Base-by-base conservation (phyloP, 2,329 filamentous ascomycete genomes). In the Alternaria angustiovoidea region DNA sequence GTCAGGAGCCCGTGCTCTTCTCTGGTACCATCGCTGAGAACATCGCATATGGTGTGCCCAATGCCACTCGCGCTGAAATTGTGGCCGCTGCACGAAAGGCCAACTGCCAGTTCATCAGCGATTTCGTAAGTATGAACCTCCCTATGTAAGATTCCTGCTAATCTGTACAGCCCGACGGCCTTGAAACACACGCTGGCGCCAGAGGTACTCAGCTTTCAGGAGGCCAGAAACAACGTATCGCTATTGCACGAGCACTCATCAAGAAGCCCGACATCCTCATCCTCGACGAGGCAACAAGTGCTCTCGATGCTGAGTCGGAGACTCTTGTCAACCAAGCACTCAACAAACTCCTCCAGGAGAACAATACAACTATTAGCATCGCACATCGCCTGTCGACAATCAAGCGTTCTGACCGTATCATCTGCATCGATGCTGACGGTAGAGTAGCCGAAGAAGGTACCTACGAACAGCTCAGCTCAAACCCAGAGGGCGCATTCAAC, bases 221-320 rank as follows among this genome's bases (percentile, higher is more conserved):
- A 52, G 95, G 95, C 0, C 95, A 99, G 80, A 98, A 98, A 81
- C 95, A 99, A 79, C 90, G 95, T 65, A 98, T 99, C 71, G 95
- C 95, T 38, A 99, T 99, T 77, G 95, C 95, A 5, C 88, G 96
- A 55, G 95, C 95, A 12, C 85, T 99, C 28, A 89, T 99, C 69
- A 98, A 98, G 80, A 88, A 97, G 64, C 96, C 96, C 0, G 95
- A 99, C 80, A 98, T 99, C 64, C 83, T 99, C 28, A 96, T 99
- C 62, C 87, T 99, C 1, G 95, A 99, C 74, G 95, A 99, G 83
- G 82, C 96, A 18, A 99, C 96, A 0, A 97, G 93, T 62, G 95
- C 95, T 0, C 85, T 99, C 7, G 95, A 99, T 76, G 95, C 95
- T 14, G 95, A 99, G 79, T 97, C 93, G 0, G 95, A 99, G 79